Evolutionary conservation across 2,329 filamentous ascomycete species (phyloP), one percentile per base, ranked within the genome.

Genomic region (Monosporascus sp.): DNA sequence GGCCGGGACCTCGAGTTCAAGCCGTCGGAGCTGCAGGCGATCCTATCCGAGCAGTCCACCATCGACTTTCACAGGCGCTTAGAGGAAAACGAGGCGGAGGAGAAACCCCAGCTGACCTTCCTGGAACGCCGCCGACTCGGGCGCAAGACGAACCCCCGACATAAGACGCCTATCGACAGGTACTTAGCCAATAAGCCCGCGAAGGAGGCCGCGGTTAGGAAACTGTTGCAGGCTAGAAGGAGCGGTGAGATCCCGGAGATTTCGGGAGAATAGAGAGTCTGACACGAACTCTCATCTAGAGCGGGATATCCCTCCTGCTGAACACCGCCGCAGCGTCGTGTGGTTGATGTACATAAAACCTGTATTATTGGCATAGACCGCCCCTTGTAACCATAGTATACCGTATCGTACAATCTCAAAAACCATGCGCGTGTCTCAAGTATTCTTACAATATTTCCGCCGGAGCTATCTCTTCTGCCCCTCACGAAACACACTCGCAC

Each of bases 31-130:
- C 47, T 41, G 49, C 55, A 38, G 8, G 50, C 48, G 18, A 60
- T 69, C 54, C 57, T 77, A n/a, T 60, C 63, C 47, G 60, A 68
- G 44, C 65, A 51, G 9, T 57, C 61, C 31, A 55, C 50, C 39
- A 59, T 57, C 43, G 7, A 50, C 39, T 61, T 58, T 14, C 47
- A 52, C 25, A 52, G 49, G 22, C 54, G 50, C 22, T 51, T 57
- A 50, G 20, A 35, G 17, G 41, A n/a, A n/a, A 6, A 18, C 20
- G 20, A 11, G 2, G 20, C 17, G 3, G 22, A 7, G n/a, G 14
- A 20, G n/a, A 44, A 15, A 7, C n/a, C 20, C 20, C n/a, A 44
- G 41, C 17, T 44, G 14, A 44, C n/a, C 41, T 44, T 20, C 20
- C 7, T 24, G 2, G 41, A 44, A 11, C 41, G 41, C 41, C 41